These are phyloP conservation scores for Penicillium sp. DNA, from an alignment of 2,329 filamentous ascomycete genomes.

Conservation along the genomic window DNA sequence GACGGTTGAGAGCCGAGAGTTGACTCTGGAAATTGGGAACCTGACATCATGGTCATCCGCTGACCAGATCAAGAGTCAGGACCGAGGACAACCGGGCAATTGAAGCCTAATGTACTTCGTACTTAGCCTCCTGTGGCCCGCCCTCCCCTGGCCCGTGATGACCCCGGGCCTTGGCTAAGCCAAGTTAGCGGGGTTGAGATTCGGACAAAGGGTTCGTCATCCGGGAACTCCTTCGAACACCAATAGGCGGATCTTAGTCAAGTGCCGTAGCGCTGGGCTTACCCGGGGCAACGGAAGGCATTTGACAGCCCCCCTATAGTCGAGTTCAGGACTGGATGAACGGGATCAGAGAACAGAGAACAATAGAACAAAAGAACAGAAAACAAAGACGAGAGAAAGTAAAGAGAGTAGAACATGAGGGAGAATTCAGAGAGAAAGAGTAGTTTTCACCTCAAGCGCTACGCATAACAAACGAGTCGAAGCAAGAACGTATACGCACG, in stretches of 20 bases:
- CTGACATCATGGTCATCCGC: constrained; percentile 2
- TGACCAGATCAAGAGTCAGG: neutral
- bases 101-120: neutral
- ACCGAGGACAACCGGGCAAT: neutral
- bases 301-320: constrained; percentile 19
- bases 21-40: neutral
- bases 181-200: neutral
- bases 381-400: too few species aligned
- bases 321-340: too few species aligned
- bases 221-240: neutral
- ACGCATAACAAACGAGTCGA: too few species aligned
- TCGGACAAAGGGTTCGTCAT: constrained; percentile 11
- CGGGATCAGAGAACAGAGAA: too few species aligned
- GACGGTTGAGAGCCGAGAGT: neutral
- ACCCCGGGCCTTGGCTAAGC: constrained; percentile 6
- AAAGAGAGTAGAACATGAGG: too few species aligned
- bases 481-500: neutral
- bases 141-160: constrained; percentile 7
- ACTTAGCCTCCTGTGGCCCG: constrained; percentile 1
- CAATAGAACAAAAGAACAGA: too few species aligned
- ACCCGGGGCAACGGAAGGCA: constrained; percentile 40
- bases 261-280: constrained; percentile 14
- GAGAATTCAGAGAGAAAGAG: too few species aligned
- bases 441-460: too few species aligned
- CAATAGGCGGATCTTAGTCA: constrained; percentile 5